Conservation (phyloP, 768 basidiomycete species). For the Suillus variegatus region DNA sequence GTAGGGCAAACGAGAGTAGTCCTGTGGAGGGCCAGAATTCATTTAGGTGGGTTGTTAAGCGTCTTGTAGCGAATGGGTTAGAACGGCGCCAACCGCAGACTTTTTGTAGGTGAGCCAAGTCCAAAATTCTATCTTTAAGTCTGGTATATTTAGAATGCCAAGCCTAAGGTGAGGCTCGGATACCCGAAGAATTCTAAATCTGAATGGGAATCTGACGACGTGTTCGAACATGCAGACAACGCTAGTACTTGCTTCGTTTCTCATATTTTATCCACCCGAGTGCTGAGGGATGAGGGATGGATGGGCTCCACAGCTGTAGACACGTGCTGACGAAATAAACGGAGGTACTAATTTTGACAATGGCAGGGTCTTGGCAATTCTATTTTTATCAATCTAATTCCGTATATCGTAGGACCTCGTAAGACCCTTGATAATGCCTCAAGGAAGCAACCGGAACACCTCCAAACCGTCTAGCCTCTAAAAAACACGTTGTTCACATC, state of each 20-base stretch:
- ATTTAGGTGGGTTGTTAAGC: constrained; percentile 26
- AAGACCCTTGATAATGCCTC: background rate
- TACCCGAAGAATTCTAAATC: constrained; percentile 31
- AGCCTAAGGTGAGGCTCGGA: constrained; percentile 40
- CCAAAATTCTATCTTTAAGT: constrained; percentile 47
- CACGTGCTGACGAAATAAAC: constrained; percentile 2
- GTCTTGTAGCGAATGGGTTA: constrained; percentile 18
- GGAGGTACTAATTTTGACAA: constrained; percentile 6
- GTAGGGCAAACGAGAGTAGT: constrained; percentile 19
- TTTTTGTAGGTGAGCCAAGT: constrained; percentile 48
- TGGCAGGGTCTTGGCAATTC: constrained; percentile 5
- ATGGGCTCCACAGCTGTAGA: background rate
- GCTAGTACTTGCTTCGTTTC: background rate
- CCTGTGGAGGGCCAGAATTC: constrained; percentile 25
- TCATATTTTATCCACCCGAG: too few species aligned
- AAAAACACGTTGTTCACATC: background rate
- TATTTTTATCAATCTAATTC: constrained; percentile 8
- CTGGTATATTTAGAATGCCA: constrained; percentile 45
- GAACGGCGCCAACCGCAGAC: constrained; percentile 23
- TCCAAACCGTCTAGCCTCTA: background rate
- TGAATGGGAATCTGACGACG: constrained; percentile 16
- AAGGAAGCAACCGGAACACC: background rate
- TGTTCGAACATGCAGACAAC: constrained; percentile 1
- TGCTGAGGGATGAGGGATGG: background rate
- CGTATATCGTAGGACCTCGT: constrained; percentile 2